Base-by-base conservation (phyloP, 169 alveolate species). In the Plasmodium gonderi region DNA sequence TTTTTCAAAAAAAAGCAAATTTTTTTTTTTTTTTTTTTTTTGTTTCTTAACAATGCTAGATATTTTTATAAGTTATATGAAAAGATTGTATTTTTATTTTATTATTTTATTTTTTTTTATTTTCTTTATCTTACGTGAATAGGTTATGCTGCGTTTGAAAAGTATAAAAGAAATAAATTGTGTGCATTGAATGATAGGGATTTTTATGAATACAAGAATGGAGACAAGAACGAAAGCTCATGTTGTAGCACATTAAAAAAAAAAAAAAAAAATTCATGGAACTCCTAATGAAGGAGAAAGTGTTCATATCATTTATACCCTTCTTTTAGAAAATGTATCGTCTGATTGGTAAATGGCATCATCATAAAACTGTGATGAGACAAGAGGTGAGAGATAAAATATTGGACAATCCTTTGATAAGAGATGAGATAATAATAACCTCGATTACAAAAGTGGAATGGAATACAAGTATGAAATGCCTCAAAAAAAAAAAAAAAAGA, bases 281-380 rank as follows among this genome's bases (percentile, higher is more conserved):
- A 12, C 7, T 60, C 4, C 23, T 9, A 33, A 14, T 45, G 49
- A 3, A 11, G 77, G 42, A 65, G 45, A 33, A 17, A 42, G 23
- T 9, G 72, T 45, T 44, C 3, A 38, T 26, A 23, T 38, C 33
- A 20, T 33, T 20, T 20, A 23, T 80, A 80, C 91, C 80, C 14
- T 40, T 20, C 91, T 80, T 29, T 80, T 80, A 23, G 79, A 65
- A 42, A 80, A 80, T 9, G 31, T 23, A 3, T 80, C 67, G 29
- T 80, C 91, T 17, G 91, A 54, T 29, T 80, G 69, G 49, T 23
- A 65, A 45, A 80, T 80, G 44, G 91, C 91, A 11, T 80, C 91
- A 67, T 80, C 91, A 69, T 80, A 80, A n/a, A 38, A 40, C 91
- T 80, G 36, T 9, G 12, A 23, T 3, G 45, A 17, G 67, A 31